Base-by-base conservation (phyloP, 2,329 filamentous ascomycete genomes). In the Didymella sp. region DNA sequence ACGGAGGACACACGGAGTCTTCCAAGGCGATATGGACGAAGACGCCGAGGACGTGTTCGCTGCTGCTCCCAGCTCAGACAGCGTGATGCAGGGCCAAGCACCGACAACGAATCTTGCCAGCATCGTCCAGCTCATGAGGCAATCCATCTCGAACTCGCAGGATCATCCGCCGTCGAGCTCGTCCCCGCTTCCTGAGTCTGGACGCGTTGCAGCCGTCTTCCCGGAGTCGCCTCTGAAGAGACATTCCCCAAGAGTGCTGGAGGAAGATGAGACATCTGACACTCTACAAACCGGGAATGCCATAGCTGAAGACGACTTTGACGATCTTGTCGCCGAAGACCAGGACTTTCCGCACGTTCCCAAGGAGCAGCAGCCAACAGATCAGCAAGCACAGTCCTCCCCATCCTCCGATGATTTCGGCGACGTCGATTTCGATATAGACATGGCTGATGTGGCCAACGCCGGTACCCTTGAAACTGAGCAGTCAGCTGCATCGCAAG, bases 41-140 rank as follows among this genome's bases (percentile, higher is more conserved):
- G 30, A 48, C 4, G 28, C 57, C 3, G 71, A 70, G 37, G 71
- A 75, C 41, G 62, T 73, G 3, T 73, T 73, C 46, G 60, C 60
- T n/a, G 63, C 53, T 22, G 68, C 66, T 27, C 58, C 72, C 19
- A 73, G 73, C 59, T 74, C 74, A 27, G 71, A 74, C 52, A 66
- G 69, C 2, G 60, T 61, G 12, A 59, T 70, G 51, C 67, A 71
- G 27, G 68, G 57, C 3, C 64, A 67, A 33, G 63, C 67, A 11
- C 40, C 59, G 15, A 67, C 66, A 28, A 68, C 71, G 7, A 74
- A 73, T 21, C 59, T 75, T 17, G 70, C 67, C 21, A 68, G 63
- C 22, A 72, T 75, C 59, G 56, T 82, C 4, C 76, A 81, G 60
- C 74, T 75, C 47, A 78, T 82, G 64, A 77, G 78, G 57, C 78